Conservation (phyloP, 129 eudicot species). For the Ambrosia artemisiifolia region DNA sequence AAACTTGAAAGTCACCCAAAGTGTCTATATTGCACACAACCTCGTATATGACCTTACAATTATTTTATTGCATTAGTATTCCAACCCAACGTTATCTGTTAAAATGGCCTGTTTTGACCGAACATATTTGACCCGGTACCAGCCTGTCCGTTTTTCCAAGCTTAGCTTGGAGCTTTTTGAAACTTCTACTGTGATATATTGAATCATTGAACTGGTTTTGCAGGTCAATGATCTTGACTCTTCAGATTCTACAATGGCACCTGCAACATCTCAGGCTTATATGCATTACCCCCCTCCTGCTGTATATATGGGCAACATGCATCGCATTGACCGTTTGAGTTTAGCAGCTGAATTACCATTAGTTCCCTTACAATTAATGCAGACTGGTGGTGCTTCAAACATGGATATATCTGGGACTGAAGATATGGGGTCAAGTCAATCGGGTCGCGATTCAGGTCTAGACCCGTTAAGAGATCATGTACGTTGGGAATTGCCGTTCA, state of each 20-base stretch:
- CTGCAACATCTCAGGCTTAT: slow-evolving; percentile 44
- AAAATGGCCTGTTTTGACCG: not conserved
- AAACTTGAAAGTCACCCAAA: not conserved
- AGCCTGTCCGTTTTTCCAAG: not conserved
- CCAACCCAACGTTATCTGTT: not conserved
- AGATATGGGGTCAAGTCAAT: slow-evolving; percentile 14
- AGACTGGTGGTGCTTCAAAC: slow-evolving; percentile 24
- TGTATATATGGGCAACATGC: slow-evolving; percentile 44
- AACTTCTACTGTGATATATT: slow-evolving; percentile 15
- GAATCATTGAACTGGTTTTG: slow-evolving; percentile 24
- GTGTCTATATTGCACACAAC: not conserved
- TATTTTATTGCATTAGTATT: not conserved
- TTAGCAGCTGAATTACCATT: slow-evolving; percentile 52
- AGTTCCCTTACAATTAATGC: slow-evolving; percentile 32
- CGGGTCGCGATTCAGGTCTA: slow-evolving; percentile 23
- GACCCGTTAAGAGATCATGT: slow-evolving; percentile 46
- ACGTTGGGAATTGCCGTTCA: slow-evolving; percentile 62
- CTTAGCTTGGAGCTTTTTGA: not conserved
- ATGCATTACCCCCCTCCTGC: slow-evolving; percentile 51
- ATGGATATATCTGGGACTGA: slow-evolving; percentile 31
- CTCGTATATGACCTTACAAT: not conserved
- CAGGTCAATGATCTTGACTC: slow-evolving; percentile 63
- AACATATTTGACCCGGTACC: not conserved
- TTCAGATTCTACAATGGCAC: slow-evolving; percentile 48
- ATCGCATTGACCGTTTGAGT: slow-evolving; percentile 40